Conservation (phyloP, 495 filamentous ascomycete species). For the Symbiotaphrina buchneri region DNA sequence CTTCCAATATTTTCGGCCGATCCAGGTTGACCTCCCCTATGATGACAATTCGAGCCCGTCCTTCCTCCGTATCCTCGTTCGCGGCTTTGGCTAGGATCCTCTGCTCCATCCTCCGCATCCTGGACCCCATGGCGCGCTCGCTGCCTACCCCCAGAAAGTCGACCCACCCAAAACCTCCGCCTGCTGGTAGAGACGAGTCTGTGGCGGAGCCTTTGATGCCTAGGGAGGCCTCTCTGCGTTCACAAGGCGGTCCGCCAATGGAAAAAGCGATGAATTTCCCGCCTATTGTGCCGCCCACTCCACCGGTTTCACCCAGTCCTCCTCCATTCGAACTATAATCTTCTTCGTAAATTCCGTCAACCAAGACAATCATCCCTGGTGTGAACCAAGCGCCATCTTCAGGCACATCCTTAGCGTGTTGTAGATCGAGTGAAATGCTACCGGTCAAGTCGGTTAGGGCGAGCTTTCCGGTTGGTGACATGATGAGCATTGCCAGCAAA, state of each 20-base stretch:
- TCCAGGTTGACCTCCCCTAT: slow-evolving; percentile 74
- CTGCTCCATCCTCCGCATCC: slow-evolving; percentile 49
- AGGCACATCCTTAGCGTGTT: slow-evolving; percentile 59
- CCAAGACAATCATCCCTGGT: slow-evolving; percentile 83
- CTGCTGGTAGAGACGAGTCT: slow-evolving; percentile 15
- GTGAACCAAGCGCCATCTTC: slow-evolving; percentile 76
- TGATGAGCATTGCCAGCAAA: slow-evolving; percentile 60
- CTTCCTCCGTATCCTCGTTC: slow-evolving; percentile 15
- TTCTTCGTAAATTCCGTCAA: slow-evolving; percentile 90
- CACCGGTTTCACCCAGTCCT: slow-evolving; percentile 47
- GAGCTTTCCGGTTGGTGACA: slow-evolving; percentile 62
- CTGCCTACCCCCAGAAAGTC: slow-evolving; percentile 87
- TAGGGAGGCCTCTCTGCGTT: slow-evolving; percentile 56
- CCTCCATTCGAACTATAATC: slow-evolving; percentile 45
- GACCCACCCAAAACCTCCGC: slow-evolving; percentile 82
- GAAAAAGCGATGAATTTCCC: slow-evolving; percentile 77
- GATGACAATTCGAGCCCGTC: slow-evolving; percentile 35
- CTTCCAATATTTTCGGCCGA: slow-evolving; percentile 49
- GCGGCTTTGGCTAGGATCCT: slow-evolving; percentile 12
- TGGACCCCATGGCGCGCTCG: slow-evolving; percentile 58
- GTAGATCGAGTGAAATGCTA: slow-evolving; percentile 62
- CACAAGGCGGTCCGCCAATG: slow-evolving; percentile 73
- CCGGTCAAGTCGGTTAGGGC: slow-evolving; percentile 73
- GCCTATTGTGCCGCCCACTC: slow-evolving; percentile 72
- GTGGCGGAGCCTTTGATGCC: slow-evolving; percentile 29